Evolutionary conservation across 2,329 filamentous ascomycete species (phyloP), one percentile per base, ranked within the genome.

Genomic region (Hypoxylon sp.): DNA sequence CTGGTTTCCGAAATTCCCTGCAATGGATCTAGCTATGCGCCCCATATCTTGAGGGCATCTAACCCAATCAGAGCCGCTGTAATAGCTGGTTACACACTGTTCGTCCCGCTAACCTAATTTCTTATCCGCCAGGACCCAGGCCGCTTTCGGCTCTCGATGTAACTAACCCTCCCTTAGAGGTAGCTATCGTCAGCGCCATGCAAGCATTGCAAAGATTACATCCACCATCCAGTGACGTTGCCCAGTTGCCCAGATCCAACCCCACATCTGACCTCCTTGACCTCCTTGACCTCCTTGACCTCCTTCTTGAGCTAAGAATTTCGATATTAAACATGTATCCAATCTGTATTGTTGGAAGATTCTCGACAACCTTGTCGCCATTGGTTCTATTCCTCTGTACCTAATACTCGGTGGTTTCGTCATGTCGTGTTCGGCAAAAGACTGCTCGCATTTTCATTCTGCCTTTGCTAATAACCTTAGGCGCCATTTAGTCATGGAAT

Each of bases 1-100:
- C 62, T 65, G 62, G 65, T 62, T 65, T 65, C 62, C 59, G 59
- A 65, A 51, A 48, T 39, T 53, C 46, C 28, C 32, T 60, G 41
- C 41, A 20, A 46, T 46, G 41, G 15, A 59, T 41, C 61, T 65
- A 68, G 11, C 48, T 26, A 56, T 59, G 46, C 28, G 51, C 57
- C 48, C 64, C 61, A 53, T 28, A 53, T 41, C 34, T 56, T 26
- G 13, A 3, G 37, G 44, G 17, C 7, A 17, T 11, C 37, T 37
- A 30, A 19, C 6, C 64, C 64, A 65, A 67, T 67, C 26, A 65
- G 10, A 59, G 11, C 1, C 32, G 11, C 15, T 59, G 34, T 47
- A 67, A 56, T 63, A 24, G 15, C 32, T 46, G 54, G 61, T 64
- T 64, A 67, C 61, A 64, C 60, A 49, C 19, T 39, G 22, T 56